These are phyloP conservation scores for Crithidia brevicula DNA, from an alignment of 208 protist species.

Conservation along the genomic window DNA sequence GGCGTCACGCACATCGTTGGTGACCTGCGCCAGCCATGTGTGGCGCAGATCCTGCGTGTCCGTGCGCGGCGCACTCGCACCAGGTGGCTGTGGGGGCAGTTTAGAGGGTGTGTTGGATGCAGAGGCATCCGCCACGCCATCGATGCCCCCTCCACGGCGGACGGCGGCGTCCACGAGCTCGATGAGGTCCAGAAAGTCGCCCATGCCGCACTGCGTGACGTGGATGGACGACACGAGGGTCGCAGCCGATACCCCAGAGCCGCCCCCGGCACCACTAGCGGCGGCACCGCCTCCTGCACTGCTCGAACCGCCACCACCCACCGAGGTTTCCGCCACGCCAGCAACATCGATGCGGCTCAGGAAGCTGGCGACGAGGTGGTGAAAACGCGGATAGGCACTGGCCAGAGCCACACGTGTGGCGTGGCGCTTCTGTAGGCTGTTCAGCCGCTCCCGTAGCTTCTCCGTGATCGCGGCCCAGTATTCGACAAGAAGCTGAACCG, in stretches of 20 bases:
- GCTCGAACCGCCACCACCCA: background rate
- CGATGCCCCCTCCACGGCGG: background rate
- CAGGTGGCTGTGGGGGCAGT: background rate
- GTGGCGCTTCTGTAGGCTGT: conserved; percentile 54
- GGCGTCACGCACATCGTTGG: conserved; percentile 50
- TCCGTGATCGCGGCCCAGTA: conserved; percentile 71
- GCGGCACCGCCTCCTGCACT: conserved; percentile 1
- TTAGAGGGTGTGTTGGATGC: background rate
- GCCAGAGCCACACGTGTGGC: conserved; percentile 50
- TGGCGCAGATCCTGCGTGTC: conserved; percentile 35
- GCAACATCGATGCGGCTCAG: conserved; percentile 36
- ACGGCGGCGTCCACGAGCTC: conserved; percentile 28
- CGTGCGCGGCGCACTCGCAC: background rate
- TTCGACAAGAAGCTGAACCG: conserved; percentile 64
- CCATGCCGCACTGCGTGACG: conserved; percentile 43
- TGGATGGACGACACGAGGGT: conserved; percentile 23
- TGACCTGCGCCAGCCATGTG: conserved; percentile 61
- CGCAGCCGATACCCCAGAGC: conserved; percentile 3
- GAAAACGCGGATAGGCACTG: conserved; percentile 52
- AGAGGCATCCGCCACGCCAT: background rate
- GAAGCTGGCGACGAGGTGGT: conserved; percentile 56
- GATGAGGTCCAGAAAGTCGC: conserved; percentile 43
- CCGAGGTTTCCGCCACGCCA: conserved; percentile 5
- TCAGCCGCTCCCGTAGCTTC: conserved; percentile 63
- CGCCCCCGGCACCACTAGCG: background rate